Base-by-base conservation (phyloP, 495 filamentous ascomycete genomes). In the Cercophora sp. region DNA sequence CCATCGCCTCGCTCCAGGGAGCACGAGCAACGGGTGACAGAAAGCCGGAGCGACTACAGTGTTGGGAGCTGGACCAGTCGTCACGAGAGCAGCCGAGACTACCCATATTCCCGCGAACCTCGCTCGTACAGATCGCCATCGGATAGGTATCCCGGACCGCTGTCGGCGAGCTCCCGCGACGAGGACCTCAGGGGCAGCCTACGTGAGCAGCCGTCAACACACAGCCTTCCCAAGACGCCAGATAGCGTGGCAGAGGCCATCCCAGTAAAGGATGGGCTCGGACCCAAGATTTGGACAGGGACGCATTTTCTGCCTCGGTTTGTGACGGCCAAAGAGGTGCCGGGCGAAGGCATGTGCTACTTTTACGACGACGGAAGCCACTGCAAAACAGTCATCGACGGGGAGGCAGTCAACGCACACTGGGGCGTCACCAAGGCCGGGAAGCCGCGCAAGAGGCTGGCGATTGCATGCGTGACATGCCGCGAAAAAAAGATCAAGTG, bases 401-500 rank as follows among this genome's bases (percentile, higher is more conserved):
- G 90, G 4, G 84, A 93, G 55, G 78, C 78, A 1, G 90, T 96
- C 35, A 96, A 95, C 67, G 87, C 89, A 1, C 85, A 88, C 55
- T 96, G 91, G 91, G 90, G 91, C 1, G 80, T 94, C 20, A 96
- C 91, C 19, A 96, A 95, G 65, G 91, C 90, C 2, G 89, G 89
- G 8, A 95, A 92, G 66, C 89, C 91, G 26, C 80, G 91, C 56
- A 96, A 96, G 67, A 78, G 91, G 39, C 74, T 95, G 50, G 89
- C 89, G 25, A 89, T 93, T 56, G 91, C 91, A 13, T 96, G 91
- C 61, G 76, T 92, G 44, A 91, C 88, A 8, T 96, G 91, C 65
- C 82, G 91, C 24, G 89, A 95, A 69, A 96, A 96, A 81, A 96
- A 96, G 75, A 93, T 95, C 72, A 95, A 93, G 66, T 96, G 91